phyloP scores from a whole-genome alignment of 2,329 filamentous ascomycete species.

The Lachnellula arida region DNA sequence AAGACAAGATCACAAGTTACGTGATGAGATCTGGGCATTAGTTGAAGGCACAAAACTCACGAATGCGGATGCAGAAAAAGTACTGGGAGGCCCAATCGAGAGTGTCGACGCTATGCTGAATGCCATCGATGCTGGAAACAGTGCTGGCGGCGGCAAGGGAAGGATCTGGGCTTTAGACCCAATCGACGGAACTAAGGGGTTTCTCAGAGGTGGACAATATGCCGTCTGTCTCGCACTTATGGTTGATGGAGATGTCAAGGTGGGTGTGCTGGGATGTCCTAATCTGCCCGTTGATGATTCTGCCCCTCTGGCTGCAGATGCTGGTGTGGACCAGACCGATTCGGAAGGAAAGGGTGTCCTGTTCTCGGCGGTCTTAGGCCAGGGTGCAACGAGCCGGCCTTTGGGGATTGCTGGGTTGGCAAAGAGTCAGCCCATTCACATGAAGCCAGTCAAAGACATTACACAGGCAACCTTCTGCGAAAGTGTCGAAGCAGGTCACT shows the following conservation, averaged over 20 bases:
- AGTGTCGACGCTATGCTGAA: conserved; percentile 63
- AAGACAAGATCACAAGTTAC: conserved; percentile 63
- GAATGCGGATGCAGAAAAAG: conserved; percentile 58
- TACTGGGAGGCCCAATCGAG: conserved; percentile 65
- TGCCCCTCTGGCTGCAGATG: conserved; percentile 62
- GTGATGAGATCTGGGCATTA: conserved; percentile 77
- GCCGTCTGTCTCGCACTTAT: conserved; percentile 90
- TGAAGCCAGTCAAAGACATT: conserved; percentile 73
- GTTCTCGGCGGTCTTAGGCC: conserved; percentile 75
- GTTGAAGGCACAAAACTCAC: conserved; percentile 68
- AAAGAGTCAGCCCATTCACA: conserved; percentile 62
- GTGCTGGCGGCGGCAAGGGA: conserved; percentile 65
- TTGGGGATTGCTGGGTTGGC: conserved; percentile 54
- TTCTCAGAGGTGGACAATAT: conserved; percentile 93
- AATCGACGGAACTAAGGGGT: conserved; percentile 97
- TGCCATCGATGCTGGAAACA: conserved; percentile 63
- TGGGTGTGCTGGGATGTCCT: conserved; percentile 91
- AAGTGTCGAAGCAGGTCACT: conserved; percentile 90
- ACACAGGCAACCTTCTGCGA: conserved; percentile 89
- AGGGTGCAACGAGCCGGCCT: conserved; percentile 76
- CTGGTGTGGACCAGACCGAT: conserved; percentile 70
- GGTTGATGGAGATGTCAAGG: conserved; percentile 88
- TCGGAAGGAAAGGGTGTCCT: conserved; percentile 76
- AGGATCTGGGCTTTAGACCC: conserved; percentile 96
- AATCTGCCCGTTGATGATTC: conserved; percentile 88